These are phyloP conservation scores for Cryptococcus sp. DNA, from an alignment of 1,284 basidiomycete genomes.

Conservation along the genomic window DNA sequence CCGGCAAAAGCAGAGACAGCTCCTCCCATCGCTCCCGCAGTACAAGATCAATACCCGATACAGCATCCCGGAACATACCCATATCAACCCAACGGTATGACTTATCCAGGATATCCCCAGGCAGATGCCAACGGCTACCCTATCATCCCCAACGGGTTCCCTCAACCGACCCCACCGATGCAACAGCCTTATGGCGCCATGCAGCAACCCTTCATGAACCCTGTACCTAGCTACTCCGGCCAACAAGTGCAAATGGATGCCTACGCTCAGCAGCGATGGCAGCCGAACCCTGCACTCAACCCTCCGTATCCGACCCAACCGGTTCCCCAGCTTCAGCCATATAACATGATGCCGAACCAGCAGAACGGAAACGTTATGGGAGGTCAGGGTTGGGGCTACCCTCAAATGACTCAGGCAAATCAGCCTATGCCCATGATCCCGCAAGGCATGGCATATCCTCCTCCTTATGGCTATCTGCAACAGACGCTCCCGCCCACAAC, in stretches of 20 bases:
- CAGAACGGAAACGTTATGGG: slow-evolving; percentile 8
- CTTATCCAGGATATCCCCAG: slow-evolving; percentile 11
- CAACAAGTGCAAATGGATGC: slow-evolving; percentile 7
- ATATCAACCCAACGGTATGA: slow-evolving; percentile 16
- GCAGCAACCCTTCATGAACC: slow-evolving; percentile 10
- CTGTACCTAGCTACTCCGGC: slow-evolving; percentile 6
- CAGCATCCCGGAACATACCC: neutral
- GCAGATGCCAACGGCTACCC: slow-evolving; percentile 17
- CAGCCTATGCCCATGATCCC: slow-evolving; percentile 44
- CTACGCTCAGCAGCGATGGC: slow-evolving; percentile 19
- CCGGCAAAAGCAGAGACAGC: slow-evolving; percentile 14
- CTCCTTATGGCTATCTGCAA: slow-evolving; percentile 14
- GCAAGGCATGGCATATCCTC: slow-evolving; percentile 37
- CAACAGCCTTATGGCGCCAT: slow-evolving; percentile 12
- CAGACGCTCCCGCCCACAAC: slow-evolving; percentile 9
- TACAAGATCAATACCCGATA: slow-evolving; percentile 4
- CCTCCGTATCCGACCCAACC: slow-evolving; percentile 1
- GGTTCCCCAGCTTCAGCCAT: slow-evolving; percentile 8
- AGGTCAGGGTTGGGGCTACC: slow-evolving; percentile 15
- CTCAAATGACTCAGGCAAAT: slow-evolving; percentile 7
- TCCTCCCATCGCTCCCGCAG: neutral
- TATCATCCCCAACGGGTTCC: neutral
- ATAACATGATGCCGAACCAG: slow-evolving; percentile 6
- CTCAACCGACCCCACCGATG: slow-evolving; percentile 3
- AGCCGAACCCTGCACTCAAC: neutral